Evolutionary conservation across 2,329 filamentous ascomycete species (phyloP).

Genomic region (Rutstroemia sp.): DNA sequence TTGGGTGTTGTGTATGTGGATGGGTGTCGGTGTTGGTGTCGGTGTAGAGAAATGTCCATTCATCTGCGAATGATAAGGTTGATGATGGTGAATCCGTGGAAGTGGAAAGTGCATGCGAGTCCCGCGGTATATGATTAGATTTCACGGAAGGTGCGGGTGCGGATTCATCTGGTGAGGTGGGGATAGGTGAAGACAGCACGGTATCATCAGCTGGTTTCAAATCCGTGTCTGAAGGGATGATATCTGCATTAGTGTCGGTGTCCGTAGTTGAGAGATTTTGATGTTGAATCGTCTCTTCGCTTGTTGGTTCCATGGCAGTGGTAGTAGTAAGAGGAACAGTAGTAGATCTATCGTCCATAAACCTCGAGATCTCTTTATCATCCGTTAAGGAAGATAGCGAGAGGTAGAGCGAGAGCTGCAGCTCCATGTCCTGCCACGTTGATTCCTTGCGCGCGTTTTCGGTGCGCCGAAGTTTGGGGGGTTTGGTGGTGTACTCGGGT

Average conservation of each 20-base stretch:
- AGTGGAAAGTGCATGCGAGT: background rate
- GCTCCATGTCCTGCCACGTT: background rate
- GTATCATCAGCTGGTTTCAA: background rate
- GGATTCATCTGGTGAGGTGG: background rate
- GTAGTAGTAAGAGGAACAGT: background rate
- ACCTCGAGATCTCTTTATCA: background rate
- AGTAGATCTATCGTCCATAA: background rate
- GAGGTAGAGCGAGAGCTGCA: background rate
- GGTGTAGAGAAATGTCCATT: background rate
- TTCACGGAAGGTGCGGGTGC: no score
- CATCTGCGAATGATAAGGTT: background rate
- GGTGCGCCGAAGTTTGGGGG: background rate
- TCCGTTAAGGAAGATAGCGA: background rate
- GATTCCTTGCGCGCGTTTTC: background rate
- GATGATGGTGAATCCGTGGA: background rate
- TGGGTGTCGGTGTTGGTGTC: background rate
- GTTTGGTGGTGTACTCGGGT: background rate
- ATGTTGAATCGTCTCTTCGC: background rate
- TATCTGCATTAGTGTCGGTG: background rate
- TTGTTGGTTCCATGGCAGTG: background rate
- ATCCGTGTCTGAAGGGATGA: no score
- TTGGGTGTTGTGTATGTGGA: background rate
- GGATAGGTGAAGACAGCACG: background rate
- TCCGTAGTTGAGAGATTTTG: background rate
- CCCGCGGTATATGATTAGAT: background rate